Conservation (phyloP, 306 rosid genomes). For the Arachis hypogaea region DNA sequence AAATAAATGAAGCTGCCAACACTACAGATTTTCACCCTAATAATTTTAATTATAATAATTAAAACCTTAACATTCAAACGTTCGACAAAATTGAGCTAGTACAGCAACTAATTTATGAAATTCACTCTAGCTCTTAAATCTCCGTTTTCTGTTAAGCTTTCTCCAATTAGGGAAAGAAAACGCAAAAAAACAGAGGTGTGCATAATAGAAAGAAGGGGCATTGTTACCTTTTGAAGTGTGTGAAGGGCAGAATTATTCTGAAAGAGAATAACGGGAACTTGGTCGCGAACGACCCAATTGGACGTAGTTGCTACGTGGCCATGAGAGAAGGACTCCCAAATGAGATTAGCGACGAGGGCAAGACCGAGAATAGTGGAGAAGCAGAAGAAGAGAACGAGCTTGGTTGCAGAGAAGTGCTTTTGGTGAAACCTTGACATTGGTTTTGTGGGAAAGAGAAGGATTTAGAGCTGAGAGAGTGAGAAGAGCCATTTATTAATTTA, state of each 20-base stretch:
- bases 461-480: background rate
- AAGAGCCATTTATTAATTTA: conserved; percentile 37
- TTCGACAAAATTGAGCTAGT: background rate
- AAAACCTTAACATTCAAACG: background rate
- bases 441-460: background rate
- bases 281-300: conserved; percentile 46
- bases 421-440: conserved; percentile 54
- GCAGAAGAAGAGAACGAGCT: conserved; percentile 45
- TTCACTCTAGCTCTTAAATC: background rate
- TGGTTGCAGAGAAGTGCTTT: conserved; percentile 42
- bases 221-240: conserved; percentile 32
- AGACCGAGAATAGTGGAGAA: conserved; percentile 47
- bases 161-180: background rate
- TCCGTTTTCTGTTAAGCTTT: background rate
- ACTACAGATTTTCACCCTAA: too few relatives aligned
- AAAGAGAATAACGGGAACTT: conserved; percentile 33
- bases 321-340: conserved; percentile 63
- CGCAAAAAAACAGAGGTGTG: background rate
- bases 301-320: conserved; percentile 46
- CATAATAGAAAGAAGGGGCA: background rate
- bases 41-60: too few relatives aligned
- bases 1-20: too few relatives aligned
- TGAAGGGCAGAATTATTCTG: conserved; percentile 28
- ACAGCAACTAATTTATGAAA: background rate
- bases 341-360: conserved; percentile 54